phyloP scores from a whole-genome alignment of 2,329 filamentous ascomycete species.

The Diplodia mutila region DNA sequence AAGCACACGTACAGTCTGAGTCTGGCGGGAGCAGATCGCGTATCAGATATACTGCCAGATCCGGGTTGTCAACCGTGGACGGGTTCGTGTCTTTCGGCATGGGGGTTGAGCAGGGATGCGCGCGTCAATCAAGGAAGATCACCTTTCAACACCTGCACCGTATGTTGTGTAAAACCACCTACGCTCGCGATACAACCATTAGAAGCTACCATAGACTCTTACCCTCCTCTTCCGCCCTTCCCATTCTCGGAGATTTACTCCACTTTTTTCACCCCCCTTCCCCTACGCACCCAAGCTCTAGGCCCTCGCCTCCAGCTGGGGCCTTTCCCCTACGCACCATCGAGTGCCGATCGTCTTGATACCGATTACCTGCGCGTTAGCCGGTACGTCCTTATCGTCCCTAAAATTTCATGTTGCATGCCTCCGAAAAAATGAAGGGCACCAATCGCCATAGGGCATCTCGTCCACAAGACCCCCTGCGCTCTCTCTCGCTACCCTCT shows the following conservation, averaged over 20 bases:
- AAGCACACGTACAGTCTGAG: not conserved
- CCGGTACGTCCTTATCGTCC: not conserved
- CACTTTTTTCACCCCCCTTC: not conserved
- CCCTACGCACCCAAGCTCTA: not conserved
- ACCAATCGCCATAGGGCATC: not conserved
- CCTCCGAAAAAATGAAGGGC: not conserved
- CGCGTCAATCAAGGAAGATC: not conserved
- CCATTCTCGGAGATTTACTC: not conserved
- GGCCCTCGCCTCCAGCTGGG: not conserved
- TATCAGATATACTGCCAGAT: not conserved
- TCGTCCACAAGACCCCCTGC: not conserved
- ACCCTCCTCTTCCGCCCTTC: not conserved
- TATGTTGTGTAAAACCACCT: not conserved
- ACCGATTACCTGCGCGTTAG: not conserved
- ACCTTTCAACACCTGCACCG: not conserved
- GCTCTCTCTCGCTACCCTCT: not conserved
- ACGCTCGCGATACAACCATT: not conserved
- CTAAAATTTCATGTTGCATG: not conserved
- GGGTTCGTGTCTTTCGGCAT: not conserved
- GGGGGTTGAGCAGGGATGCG: not conserved
- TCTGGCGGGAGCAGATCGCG: not conserved
- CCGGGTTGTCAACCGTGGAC: not conserved
- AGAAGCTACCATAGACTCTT: not conserved
- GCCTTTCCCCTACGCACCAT: not conserved
- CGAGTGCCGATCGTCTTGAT: not conserved